Base-by-base conservation (phyloP, 331 rosid genomes). In the Erythrophleum ivorense region DNA sequence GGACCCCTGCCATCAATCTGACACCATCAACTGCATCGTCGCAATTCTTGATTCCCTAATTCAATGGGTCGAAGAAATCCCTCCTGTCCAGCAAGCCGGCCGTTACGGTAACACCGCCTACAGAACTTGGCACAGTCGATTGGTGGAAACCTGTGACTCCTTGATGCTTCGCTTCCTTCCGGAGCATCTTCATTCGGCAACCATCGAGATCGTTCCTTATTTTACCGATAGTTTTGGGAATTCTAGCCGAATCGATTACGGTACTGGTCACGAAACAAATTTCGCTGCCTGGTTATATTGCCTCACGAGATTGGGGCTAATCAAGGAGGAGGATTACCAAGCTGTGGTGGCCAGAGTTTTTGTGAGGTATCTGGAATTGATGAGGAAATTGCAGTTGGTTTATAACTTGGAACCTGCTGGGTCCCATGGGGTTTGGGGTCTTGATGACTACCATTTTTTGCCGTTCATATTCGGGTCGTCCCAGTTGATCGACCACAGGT, bases 181-280 rank as follows among this genome's bases (percentile, higher is more conserved):
- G 0, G 88, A 86, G 48, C 68, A 85, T 58, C 88, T 86, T 43
- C 75, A 9, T 0, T 41, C 86, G 7, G 93, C 97, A 2, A 85
- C 88, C 1, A 58, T 87, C 24, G 99, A 95, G 82, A 78, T 95
- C 54, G 91, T 84, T 36, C 94, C 97, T 0, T 95, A 95, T 73
- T 92, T 95, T 80, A 38, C 88, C 0, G 99, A 95, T 19, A 75
- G 97, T 60, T 93, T 95, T 2, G 99, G 99, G 5, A 95, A 95
- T 54, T 6, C 97, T 6, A 91, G 92, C 85, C 86, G 99, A 15
- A 93, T 95, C 79, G 99, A 95, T 70, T 95, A 89, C 14, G 99
- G 99, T 1, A 96, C 99, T 0, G 99, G 99, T 5, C 99, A 96
- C 71, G 99, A 96, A 82, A 92, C 99, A 8, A 94, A 96, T 82